phyloP scores from a whole-genome alignment of 352 stramenopile genomes.

The Phytophthora litchii region DNA sequence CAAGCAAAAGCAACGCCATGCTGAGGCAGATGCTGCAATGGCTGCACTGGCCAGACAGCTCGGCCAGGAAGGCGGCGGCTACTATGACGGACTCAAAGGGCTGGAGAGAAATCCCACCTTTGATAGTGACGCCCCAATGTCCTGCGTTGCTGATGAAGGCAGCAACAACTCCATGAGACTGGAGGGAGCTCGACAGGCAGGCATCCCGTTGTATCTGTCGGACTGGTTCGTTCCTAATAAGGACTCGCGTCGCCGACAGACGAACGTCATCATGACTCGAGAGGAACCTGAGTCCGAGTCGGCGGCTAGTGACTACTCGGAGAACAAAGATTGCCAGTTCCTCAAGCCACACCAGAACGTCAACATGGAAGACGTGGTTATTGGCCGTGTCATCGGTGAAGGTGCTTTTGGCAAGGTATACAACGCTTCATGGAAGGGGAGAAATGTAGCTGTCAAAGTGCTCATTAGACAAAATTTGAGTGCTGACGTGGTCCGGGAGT shows the following conservation, averaged over 20 bases:
- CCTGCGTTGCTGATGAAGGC: constrained; percentile 37
- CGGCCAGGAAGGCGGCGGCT: constrained; percentile 40
- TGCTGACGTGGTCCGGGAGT: constrained; percentile 70
- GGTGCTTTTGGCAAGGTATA: constrained; percentile 85
- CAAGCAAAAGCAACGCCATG: constrained; percentile 43
- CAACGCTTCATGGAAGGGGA: constrained; percentile 60
- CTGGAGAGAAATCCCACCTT: constrained; percentile 19
- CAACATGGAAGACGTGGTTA: constrained; percentile 59
- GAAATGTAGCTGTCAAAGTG: constrained; percentile 75
- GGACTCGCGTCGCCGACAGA: constrained; percentile 28
- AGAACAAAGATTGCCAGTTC: constrained; percentile 29
- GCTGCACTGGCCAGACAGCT: constrained; percentile 23
- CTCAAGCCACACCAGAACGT: constrained; percentile 58
- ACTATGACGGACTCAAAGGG: constrained; percentile 28
- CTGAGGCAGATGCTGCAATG: constrained; percentile 31
- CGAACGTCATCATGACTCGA: constrained; percentile 36
- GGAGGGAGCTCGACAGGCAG: constrained; percentile 56
- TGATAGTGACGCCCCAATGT: constrained; percentile 38
- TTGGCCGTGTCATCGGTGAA: constrained; percentile 71
- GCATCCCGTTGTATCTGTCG: constrained; percentile 69
- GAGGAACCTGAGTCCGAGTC: constrained; percentile 31
- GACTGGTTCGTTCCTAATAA: constrained; percentile 50
- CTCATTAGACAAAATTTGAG: constrained; percentile 76
- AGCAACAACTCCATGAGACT: constrained; percentile 57
- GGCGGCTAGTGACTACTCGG: constrained; percentile 11